Evolutionary conservation across 176 grass and related monocot genomes (phyloP), one percentile per base, ranked within the genome.

Genomic region (Zizania latifolia): DNA sequence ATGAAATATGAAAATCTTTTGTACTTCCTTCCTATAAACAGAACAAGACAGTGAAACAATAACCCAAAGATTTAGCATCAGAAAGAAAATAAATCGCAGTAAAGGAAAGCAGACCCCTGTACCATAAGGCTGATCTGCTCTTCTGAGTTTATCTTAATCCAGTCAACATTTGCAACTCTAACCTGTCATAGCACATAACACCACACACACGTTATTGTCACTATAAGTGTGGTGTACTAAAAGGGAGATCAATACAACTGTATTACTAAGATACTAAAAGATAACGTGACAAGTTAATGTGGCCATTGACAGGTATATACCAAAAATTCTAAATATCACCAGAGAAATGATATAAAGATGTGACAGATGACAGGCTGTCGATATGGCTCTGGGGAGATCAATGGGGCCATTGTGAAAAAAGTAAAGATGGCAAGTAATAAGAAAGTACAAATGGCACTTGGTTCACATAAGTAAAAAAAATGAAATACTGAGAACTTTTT

Each of bases 71-170:
- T 64, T 71, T 41, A 82, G 40, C 65, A 87, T 61, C 40, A 23
- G 43, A 28, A 69, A 21, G 62, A 68, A 35, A 81, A 44, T 23
- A 75, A 21, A 54, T 43, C 38, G 51, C 27, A 58, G 85, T 17
- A 70, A 82, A 48, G 80, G 59, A 57, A 19, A 79, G 29, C 44
- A 82, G 14, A 73, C 71, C 30, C 40, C 8, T 45, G 12, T 94
- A 97, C 94, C 94, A 93, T 91, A 80, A 97, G 78, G 80, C 86
- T 89, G 61, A 97, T 87, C 58, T 97, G 85, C 23, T 89, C 88
- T 71, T 86, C 86, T 67, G 90, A 70, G 17, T 89, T 76, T 89
- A 97, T 92, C 81, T 93, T 79, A 87, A 92, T 85, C 94, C 94
- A 93, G 39, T 97, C 94, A 48, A 92, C 86, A 75, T 89, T 93